Percentiles rank a stretch among this genome's conserved stretches.
Evolutionary conservation across 148 eudicot genomes (phyloP).

Genomic region (Dianthus caryophyllus): DNA sequence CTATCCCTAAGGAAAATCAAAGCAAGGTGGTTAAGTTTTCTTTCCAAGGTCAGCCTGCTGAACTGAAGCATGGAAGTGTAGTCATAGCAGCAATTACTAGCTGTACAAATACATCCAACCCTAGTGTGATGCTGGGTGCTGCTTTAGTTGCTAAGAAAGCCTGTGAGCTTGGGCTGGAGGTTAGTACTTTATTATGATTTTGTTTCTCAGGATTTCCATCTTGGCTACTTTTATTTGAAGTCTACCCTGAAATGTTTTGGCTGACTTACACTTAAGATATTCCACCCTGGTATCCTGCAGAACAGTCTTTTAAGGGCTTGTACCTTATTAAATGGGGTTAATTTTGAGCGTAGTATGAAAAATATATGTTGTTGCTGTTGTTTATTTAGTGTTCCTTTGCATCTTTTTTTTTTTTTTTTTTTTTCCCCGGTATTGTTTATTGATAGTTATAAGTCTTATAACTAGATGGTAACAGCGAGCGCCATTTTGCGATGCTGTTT

Average conservation of each 20-base stretch:
- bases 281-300: too few relatives aligned
- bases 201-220: too few relatives aligned
- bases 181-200: constrained; percentile 28
- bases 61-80: constrained; percentile 87
- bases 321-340: not conserved
- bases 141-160: constrained; percentile 97
- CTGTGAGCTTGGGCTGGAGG: constrained; percentile 89
- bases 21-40: constrained; percentile 74
- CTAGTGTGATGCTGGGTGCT: constrained; percentile 99
- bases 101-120: constrained; percentile 96
- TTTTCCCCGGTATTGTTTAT: too few relatives aligned
- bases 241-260: too few relatives aligned
- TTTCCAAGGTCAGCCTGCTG: constrained; percentile 84
- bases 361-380: not conserved
- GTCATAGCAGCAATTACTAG: constrained; percentile 98
- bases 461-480: too few relatives aligned
- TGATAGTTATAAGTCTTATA: too few relatives aligned
- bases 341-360: not conserved
- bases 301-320: too few relatives aligned
- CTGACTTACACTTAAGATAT: too few relatives aligned
- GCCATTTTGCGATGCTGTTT: too few relatives aligned
- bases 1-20: constrained; percentile 76
- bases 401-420: too few relatives aligned
- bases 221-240: not conserved
- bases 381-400: too few relatives aligned